Conservation (phyloP, 148 eudicot species). For the Selenicereus undatus region DNA sequence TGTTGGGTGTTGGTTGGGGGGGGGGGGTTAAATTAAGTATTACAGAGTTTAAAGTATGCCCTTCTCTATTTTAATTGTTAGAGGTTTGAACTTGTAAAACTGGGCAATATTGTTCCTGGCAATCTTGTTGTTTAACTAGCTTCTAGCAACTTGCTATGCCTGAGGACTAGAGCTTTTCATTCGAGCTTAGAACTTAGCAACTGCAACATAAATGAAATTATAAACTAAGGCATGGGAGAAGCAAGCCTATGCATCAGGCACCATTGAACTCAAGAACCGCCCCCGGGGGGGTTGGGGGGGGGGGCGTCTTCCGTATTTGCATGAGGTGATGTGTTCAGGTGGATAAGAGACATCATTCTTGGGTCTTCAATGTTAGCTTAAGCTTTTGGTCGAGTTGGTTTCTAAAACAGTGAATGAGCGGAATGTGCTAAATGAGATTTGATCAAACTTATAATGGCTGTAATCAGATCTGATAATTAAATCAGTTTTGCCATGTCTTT, state of each 20-base stretch:
- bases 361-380: neutral
- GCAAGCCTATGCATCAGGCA: neutral
- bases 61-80: neutral
- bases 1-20: neutral
- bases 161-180: neutral
- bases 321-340: neutral
- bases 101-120: neutral
- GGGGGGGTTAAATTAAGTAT: neutral
- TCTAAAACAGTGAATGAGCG: neutral
- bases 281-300: no score
- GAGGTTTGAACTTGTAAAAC: neutral
- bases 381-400: neutral
- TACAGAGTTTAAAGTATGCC: neutral
- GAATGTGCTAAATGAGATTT: neutral
- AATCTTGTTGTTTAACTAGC: neutral
- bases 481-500: neutral
- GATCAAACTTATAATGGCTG: neutral
- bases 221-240: neutral
- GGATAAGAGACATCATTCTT: neutral
- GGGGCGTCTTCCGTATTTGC: neutral
- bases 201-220: neutral
- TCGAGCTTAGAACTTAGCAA: neutral
- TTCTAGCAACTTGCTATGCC: neutral
- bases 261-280: neutral
- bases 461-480: no score